Percentiles rank a stretch among this genome's conserved stretches.
Conservation (phyloP, 2,329 filamentous ascomycete species). For the Podosphaera fusca region DNA sequence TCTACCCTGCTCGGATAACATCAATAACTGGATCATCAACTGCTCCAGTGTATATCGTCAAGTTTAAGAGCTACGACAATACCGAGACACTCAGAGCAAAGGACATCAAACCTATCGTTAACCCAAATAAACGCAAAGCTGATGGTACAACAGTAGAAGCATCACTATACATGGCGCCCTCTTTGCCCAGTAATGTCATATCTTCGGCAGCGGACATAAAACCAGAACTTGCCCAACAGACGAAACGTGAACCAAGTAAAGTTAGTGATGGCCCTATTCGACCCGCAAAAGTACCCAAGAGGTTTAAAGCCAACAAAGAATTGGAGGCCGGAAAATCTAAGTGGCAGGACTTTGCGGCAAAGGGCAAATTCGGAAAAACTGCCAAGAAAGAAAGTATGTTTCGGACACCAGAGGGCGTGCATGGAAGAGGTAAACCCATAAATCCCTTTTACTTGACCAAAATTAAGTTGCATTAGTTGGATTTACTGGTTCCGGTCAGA, state of each 20-base stretch:
- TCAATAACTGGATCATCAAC: conserved; percentile 82
- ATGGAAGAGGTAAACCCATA: conserved; percentile 49
- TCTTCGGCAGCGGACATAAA: conserved; percentile 30
- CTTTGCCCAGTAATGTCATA: conserved; percentile 18
- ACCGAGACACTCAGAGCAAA: conserved; percentile 62
- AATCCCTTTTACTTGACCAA: not conserved
- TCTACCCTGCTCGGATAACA: conserved; percentile 81
- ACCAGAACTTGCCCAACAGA: conserved; percentile 38
- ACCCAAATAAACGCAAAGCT: conserved; percentile 61
- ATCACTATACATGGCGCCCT: conserved; percentile 21
- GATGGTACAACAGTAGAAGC: conserved; percentile 40
- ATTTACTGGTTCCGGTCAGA: conserved; percentile 83
- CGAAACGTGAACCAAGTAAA: conserved; percentile 38
- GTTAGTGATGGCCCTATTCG: conserved; percentile 32
- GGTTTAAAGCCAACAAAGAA: conserved; percentile 76
- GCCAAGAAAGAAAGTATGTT: conserved; percentile 92
- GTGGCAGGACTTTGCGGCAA: conserved; percentile 81
- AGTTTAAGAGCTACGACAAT: conserved; percentile 76
- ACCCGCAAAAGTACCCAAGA: conserved; percentile 54
- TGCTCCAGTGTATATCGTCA: conserved; percentile 80
- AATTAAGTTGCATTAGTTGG: conserved; percentile 40
- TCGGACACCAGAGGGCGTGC: conserved; percentile 65
- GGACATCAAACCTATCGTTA: conserved; percentile 61
- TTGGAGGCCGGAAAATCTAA: conserved; percentile 77
- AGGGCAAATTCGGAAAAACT: conserved; percentile 43